Base-by-base conservation (phyloP, 306 rosid species). In the Castanea mollissima region DNA sequence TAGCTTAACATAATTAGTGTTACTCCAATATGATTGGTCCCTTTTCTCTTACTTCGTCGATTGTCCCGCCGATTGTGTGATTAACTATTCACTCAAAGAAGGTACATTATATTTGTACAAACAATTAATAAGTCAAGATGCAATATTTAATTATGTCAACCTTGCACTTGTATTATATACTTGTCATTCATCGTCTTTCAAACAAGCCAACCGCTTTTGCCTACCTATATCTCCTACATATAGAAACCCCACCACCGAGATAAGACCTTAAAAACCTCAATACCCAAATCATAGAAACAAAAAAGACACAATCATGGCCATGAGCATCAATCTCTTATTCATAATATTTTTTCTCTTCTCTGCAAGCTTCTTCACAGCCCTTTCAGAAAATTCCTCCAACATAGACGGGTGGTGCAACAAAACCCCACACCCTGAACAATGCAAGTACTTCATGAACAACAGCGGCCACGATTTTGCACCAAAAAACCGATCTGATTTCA, bases 351-450 rank as follows among this genome's bases (percentile, higher is more conserved):
- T 78, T 35, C 44, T 87, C 46, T 69, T 85, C 13, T 83, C 81
- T 21, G 74, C 85, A 74, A 16, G 78, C 51, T 71, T 87, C 78
- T 82, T 83, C 59, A 74, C 79, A 25, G 92, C 84, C 15, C 23
- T 81, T 14, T 79, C 96, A 23, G 83, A 74, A 78, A 71, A 69
- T 58, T 79, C 86, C 41, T 69, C 86, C 32, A 71, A 82, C 78
- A 84, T 92, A 13, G 83, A 75, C 25, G 80, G 83, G 86, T 94
- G 99, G 99, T 94, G 99, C 91, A 69, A 78, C 71, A 86, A 78
- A 77, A 94, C 97, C 1, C 99, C 99, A 15, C 89, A 94, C 72
- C 97, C 99, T 0, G 82, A 68, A 1, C 81, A 89, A 73, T 94
- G 99, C 90, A 78, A 81, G 55, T 84, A 77, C 83, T 87, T 69